phyloP scores from a whole-genome alignment of 2,329 filamentous ascomycete species.

The Fusarium sp. region DNA sequence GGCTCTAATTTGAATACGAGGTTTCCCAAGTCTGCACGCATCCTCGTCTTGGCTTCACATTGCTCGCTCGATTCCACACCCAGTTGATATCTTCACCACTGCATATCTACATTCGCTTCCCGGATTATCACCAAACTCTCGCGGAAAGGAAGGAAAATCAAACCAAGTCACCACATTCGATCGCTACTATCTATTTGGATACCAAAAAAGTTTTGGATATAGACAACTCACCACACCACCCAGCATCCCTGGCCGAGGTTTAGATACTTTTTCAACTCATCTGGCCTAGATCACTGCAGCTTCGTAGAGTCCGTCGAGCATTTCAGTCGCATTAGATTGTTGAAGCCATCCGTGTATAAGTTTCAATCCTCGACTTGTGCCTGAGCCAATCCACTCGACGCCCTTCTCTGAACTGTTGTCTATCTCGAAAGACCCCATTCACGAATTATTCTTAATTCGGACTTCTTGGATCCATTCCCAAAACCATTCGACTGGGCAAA shows the following conservation, averaged over 20 bases:
- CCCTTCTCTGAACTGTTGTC: slow-evolving; percentile 27
- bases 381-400: slow-evolving; percentile 22
- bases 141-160: slow-evolving; percentile 40
- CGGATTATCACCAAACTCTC: slow-evolving; percentile 27
- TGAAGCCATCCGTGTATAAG: slow-evolving; percentile 39
- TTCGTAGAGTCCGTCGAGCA: slow-evolving; percentile 44
- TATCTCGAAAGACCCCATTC: slow-evolving; percentile 32
- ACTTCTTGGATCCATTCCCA: slow-evolving; percentile 33
- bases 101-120: slow-evolving; percentile 55
- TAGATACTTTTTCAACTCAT: slow-evolving; percentile 30
- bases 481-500: slow-evolving; percentile 36
- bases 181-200: slow-evolving; percentile 53
- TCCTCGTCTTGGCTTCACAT: slow-evolving; percentile 26
- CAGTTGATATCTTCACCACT: slow-evolving; percentile 45
- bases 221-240: slow-evolving; percentile 21
- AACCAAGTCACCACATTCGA: slow-evolving; percentile 52
- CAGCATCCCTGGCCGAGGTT: slow-evolving; percentile 23
- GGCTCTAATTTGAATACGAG: slow-evolving; percentile 35
- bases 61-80: slow-evolving; percentile 36
- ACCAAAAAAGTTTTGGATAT: slow-evolving; percentile 31
- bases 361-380: slow-evolving; percentile 33
- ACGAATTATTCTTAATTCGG: slow-evolving; percentile 31
- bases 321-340: slow-evolving; percentile 34
- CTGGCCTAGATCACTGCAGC: slow-evolving; percentile 30
- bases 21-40: slow-evolving; percentile 29